Percentiles rank a stretch among this genome's conserved stretches.
These are phyloP conservation scores for Evansstolkia leycettana DNA, from an alignment of 495 filamentous ascomycete species.

Conservation along the genomic window DNA sequence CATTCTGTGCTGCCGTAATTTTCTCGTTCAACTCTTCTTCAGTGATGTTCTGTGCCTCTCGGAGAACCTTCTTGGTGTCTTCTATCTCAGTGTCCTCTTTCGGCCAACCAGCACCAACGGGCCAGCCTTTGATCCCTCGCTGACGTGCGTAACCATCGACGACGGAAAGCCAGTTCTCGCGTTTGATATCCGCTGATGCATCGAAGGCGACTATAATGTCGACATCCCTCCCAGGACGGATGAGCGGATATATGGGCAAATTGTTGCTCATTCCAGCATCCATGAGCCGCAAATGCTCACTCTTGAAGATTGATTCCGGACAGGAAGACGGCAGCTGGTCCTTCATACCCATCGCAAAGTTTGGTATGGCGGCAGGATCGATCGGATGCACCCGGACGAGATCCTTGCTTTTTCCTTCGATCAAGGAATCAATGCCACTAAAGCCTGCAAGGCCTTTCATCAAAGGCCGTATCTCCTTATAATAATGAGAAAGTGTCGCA, in stretches of 20 bases:
- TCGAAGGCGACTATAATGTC: conserved; percentile 90
- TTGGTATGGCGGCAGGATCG: conserved; percentile 77
- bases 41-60: conserved; percentile 51
- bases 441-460: conserved; percentile 64
- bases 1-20: conserved; percentile 46
- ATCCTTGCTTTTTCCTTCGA: conserved; percentile 70
- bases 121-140: conserved; percentile 86
- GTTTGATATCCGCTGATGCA: conserved; percentile 70
- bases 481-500: conserved; percentile 89
- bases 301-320: conserved; percentile 59
- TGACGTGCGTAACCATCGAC: conserved; percentile 86
- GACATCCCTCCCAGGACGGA: conserved; percentile 75
- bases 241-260: conserved; percentile 84
- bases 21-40: conserved; percentile 47
- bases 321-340: conserved; percentile 57
- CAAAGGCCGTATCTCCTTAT: conserved; percentile 77
- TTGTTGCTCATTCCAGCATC: conserved; percentile 99
- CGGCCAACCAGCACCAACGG: conserved; percentile 84
- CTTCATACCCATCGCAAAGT: conserved; percentile 72
- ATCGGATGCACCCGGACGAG: conserved; percentile 85
- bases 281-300: conserved; percentile 72
- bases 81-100: conserved; percentile 38
- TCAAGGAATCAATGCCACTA: conserved; percentile 66
- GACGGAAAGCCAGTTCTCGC: conserved; percentile 86
- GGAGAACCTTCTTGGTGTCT: conserved; percentile 49